A percentile compares a stretch with the other conserved stretches of the same genome.
These are phyloP conservation scores for Xylariaceae sp. DNA, from an alignment of 2,329 filamentous ascomycete species.

Conservation along the genomic window DNA sequence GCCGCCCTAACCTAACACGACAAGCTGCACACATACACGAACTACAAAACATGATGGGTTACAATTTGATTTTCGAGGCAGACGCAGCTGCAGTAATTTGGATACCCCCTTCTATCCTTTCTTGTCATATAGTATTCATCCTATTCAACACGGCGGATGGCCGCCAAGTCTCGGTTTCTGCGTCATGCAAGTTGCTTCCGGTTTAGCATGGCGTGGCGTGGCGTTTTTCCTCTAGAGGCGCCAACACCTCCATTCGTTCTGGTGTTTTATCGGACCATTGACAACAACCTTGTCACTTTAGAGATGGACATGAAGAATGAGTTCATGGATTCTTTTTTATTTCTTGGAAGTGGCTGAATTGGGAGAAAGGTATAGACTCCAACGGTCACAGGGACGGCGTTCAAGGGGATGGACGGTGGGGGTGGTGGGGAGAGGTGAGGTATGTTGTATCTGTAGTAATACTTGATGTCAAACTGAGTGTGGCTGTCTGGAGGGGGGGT, in stretches of 20 bases:
- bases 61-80: conserved; percentile 10
- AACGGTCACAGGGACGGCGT: conserved; percentile 18
- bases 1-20: conserved; percentile 2
- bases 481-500: conserved; percentile 2
- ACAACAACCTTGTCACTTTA: conserved; percentile 18
- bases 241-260: conserved; percentile 17
- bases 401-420: background rate
- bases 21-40: conserved; percentile 25
- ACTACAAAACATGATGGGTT: conserved; percentile 14
- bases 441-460: conserved; percentile 9
- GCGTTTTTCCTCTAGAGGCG: conserved; percentile 24
- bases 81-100: conserved; percentile 10
- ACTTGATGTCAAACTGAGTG: conserved; percentile 1
- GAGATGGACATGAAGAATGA: conserved; percentile 32
- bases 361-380: conserved; percentile 10
- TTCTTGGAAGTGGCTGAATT: conserved; percentile 7
- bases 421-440: background rate
- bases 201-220: conserved; percentile 27
- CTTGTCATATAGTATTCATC: conserved; percentile 23
- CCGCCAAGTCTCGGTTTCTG: conserved; percentile 18
- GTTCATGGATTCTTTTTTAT: conserved; percentile 19
- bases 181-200: conserved; percentile 25
- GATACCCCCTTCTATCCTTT: conserved; percentile 22
- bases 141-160: conserved; percentile 19
- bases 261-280: conserved; percentile 10